Conservation (phyloP, 2,329 filamentous ascomycete species). For the Taxawa tesnikishii region DNA sequence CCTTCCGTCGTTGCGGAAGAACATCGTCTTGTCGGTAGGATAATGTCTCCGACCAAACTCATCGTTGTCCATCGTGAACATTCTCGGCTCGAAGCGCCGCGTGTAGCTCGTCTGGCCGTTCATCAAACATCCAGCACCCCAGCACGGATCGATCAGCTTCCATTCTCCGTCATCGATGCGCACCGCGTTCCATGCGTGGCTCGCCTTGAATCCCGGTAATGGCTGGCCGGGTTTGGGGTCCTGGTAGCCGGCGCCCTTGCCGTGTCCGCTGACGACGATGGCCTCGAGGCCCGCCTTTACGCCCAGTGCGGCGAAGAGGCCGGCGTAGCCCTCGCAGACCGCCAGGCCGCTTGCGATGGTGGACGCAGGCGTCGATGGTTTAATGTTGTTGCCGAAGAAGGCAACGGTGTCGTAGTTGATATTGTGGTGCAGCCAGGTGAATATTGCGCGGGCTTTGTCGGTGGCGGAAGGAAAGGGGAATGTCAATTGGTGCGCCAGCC, state of each 20-base stretch:
- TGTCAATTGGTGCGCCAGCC: conserved; percentile 69
- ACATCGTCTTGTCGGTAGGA: conserved; percentile 53
- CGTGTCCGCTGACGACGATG: conserved; percentile 62
- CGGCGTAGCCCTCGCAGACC: conserved; percentile 86
- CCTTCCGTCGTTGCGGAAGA: conserved; percentile 64
- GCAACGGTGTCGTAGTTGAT: conserved; percentile 69
- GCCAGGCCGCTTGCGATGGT: conserved; percentile 68
- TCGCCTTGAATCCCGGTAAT: conserved; percentile 46
- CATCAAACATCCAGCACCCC: conserved; percentile 69
- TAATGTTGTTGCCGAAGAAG: conserved; percentile 62
- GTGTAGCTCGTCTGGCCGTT: conserved; percentile 46
- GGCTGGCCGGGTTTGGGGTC: conserved; percentile 51
- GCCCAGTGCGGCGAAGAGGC: conserved; percentile 68
- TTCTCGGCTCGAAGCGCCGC: conserved; percentile 51
- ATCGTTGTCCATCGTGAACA: conserved; percentile 57
- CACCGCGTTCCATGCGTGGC: conserved; percentile 10
- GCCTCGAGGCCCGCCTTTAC: conserved; percentile 68
- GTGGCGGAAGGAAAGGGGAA: conserved; percentile 73
- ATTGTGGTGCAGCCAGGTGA: conserved; percentile 93
- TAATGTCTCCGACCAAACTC: conserved; percentile 74
- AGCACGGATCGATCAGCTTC: conserved; percentile 87
- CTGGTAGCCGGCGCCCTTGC: conserved; percentile 71
- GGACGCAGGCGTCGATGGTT: conserved; percentile 54
- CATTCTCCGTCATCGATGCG: conserved; percentile 75
- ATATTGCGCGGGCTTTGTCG: conserved; percentile 86